Conservation (phyloP, 202 grass and related monocot species). For the Digitaria exilis region DNA sequence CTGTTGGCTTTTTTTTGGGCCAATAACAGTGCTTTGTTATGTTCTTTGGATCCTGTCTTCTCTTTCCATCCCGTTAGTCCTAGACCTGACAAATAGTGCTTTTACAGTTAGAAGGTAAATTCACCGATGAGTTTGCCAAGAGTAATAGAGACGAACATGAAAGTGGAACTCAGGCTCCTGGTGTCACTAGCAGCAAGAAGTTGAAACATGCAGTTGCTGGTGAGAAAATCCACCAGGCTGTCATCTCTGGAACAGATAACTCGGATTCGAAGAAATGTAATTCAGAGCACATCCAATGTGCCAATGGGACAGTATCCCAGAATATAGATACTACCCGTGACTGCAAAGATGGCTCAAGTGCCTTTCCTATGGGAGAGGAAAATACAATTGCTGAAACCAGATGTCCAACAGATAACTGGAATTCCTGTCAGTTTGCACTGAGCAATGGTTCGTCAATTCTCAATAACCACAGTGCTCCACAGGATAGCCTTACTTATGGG, state of each 20-base stretch:
- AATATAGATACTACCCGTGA: slow-evolving; percentile 33
- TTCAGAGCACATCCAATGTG: slow-evolving; percentile 40
- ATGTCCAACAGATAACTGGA: slow-evolving; percentile 55
- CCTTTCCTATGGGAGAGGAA: slow-evolving; percentile 42
- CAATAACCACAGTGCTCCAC: slow-evolving; percentile 42
- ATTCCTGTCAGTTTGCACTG: slow-evolving; percentile 44
- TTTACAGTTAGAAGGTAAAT: slow-evolving; percentile 74
- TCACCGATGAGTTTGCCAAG: slow-evolving; percentile 59
- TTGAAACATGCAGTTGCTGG: slow-evolving; percentile 47
- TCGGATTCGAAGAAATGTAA: slow-evolving; percentile 50
- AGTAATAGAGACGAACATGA: slow-evolving; percentile 37
- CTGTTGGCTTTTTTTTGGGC: not conserved
- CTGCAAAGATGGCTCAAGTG: slow-evolving; percentile 40
- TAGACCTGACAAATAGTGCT: slow-evolving; percentile 30
- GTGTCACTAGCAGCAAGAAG: slow-evolving; percentile 55
- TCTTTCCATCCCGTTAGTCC: not conserved
- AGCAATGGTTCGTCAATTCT: slow-evolving; percentile 50
- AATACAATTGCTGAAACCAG: slow-evolving; percentile 42
- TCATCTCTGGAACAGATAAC: slow-evolving; percentile 34
- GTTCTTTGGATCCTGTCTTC: not conserved
- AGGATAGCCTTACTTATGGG: slow-evolving; percentile 50
- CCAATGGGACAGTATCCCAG: slow-evolving; percentile 32
- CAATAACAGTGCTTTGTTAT: not conserved
- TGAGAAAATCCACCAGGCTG: slow-evolving; percentile 45
- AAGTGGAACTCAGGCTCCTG: slow-evolving; percentile 31